Evolutionary conservation across 495 filamentous ascomycete species (phyloP), one percentile per base, ranked within the genome.

Genomic region (Penicillium macrosclerotiorum): DNA sequence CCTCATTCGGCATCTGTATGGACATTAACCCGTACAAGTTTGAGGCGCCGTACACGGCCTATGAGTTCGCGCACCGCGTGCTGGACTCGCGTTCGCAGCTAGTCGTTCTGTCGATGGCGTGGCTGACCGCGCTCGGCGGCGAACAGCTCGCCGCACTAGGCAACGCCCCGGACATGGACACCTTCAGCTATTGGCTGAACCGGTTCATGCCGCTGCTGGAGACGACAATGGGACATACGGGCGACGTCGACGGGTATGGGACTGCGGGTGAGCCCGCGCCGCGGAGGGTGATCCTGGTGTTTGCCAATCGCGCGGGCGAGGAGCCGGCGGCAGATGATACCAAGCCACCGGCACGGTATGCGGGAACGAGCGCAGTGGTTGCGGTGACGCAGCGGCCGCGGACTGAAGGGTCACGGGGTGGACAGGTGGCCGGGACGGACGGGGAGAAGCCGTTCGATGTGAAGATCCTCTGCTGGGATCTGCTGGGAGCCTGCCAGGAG

Each of bases 1-100:
- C 88, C 8, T 83, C 87, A 3, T 85, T 89, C 59, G 92, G 91
- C 5, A 95, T 97, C 49, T 96, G 92, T 78, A 88, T 81, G 88
- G 82, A 71, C 42, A 71, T 75, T 42, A 76, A 76, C 54, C 89
- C 89, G 0, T 88, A 92, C 67, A 79, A 78, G 34, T 92, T 94
- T 57, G 73, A 82, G 45, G 80, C 86, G 0, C 86, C 89, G 0
- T 95, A 83, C 75, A 73, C 77, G 32, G 82, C 76, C 0, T 96
- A 85, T 59, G 93, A 96, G 61, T 94, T 96, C 46, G 88, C 87
- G n/a, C 82, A 80, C 49, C 83, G 88, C 33, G 77, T 87, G 18
- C 64, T 93, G n/a, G 72, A 81, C 20, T 72, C 69, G 0, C 54
- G 76, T 20, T 78, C 89, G 4, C 81, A 85, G 52, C 67, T 95